Percentiles rank a stretch among this genome's conserved stretches.
phyloP scores from a whole-genome alignment of 1,284 basidiomycete species.

The Trichosporon sp. region DNA sequence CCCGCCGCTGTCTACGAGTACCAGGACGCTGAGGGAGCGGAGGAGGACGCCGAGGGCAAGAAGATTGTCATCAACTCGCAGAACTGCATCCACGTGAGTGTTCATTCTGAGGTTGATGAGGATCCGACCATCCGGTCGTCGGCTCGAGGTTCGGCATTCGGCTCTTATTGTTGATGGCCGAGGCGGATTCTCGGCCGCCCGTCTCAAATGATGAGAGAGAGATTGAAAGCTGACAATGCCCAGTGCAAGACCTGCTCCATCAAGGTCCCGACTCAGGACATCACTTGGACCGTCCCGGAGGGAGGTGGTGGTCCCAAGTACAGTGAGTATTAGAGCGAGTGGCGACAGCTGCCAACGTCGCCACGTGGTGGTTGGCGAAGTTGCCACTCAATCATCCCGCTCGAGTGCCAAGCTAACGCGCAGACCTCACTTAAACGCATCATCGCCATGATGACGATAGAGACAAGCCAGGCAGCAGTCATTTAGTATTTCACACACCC shows the following conservation, averaged over 20 bases:
- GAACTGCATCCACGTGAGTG: conserved; percentile 49
- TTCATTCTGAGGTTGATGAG: not conserved
- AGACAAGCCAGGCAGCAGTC: not conserved
- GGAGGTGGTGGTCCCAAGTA: conserved; percentile 92
- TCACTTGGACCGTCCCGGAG: conserved; percentile 83
- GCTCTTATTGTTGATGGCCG: not conserved
- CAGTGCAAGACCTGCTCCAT: conserved; percentile 93
- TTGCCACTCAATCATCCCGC: not conserved
- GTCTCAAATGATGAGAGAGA: not conserved
- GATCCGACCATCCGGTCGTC: not conserved
- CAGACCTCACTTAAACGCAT: conserved; percentile 4
- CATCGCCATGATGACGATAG: not conserved
- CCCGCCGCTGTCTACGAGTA: conserved; percentile 98
- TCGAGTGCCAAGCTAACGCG: not conserved
- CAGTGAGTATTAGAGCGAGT: conserved; percentile 53
- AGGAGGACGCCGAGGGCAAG: conserved; percentile 62
- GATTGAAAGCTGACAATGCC: not conserved
- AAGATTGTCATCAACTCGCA: conserved; percentile 96
- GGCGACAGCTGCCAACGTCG: not conserved
- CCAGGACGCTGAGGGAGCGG: conserved; percentile 58
- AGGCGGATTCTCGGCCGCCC: not conserved
- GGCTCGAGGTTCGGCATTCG: conserved; percentile 7
- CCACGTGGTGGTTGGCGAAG: not conserved
- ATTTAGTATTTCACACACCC: not conserved
- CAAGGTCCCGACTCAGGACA: conserved; percentile 85